Evolutionary conservation across 805 yeast genomes (phyloP).

Genomic region (Kazachstania viticola): DNA sequence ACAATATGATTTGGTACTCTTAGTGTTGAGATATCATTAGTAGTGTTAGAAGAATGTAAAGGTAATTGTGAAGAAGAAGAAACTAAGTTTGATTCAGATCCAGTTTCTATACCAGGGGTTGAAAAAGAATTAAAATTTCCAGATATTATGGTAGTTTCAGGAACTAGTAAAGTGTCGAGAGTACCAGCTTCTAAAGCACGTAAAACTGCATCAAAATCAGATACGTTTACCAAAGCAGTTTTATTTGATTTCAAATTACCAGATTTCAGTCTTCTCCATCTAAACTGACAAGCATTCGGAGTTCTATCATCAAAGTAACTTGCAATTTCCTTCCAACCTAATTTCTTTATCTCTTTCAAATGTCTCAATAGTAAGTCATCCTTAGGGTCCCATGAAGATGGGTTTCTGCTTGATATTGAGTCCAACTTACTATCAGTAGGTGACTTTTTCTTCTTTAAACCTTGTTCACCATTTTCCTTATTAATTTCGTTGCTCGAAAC

Average conservation of each 20-base stretch:
- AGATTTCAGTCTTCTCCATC: slow-evolving; percentile 66
- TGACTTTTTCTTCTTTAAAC: no score
- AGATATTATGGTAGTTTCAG: neutral
- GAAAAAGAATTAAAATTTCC: no score
- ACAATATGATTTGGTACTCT: no score
- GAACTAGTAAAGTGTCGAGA: neutral
- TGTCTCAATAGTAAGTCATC: slow-evolving; percentile 64
- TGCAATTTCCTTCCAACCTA: slow-evolving; percentile 86
- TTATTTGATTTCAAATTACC: slow-evolving; percentile 31
- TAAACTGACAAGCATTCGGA: slow-evolving; percentile 80
- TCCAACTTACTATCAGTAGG: no score
- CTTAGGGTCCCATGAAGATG: slow-evolving; percentile 70
- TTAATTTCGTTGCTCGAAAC: no score
- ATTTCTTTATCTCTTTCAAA: slow-evolving; percentile 67
- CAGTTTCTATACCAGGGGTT: no score
- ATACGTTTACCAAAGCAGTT: slow-evolving; percentile 13
- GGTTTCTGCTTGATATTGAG: no score
- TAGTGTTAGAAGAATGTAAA: neutral
- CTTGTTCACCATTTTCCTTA: no score
- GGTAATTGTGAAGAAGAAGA: neutral
- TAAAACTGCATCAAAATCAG: slow-evolving; percentile 2
- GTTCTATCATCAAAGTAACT: slow-evolving; percentile 69
- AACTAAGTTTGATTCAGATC: no score
- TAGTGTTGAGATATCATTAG: no score
- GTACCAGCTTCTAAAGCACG: slow-evolving; percentile 3